Evolutionary conservation across 345 rosid genomes (phyloP).

Genomic region (Citrus hindsii): DNA sequence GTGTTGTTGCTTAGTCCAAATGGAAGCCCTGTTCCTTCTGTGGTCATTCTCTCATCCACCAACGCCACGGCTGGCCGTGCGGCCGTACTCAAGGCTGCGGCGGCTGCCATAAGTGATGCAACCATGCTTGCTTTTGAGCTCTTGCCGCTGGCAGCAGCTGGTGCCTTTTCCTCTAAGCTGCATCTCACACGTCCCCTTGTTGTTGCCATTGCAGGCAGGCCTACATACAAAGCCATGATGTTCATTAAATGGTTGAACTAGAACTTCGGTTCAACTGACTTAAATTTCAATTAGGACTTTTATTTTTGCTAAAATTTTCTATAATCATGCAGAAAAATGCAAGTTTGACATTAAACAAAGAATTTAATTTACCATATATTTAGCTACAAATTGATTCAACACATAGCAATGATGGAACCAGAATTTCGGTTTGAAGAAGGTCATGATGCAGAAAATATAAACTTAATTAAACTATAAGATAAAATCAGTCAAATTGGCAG

Average conservation of each 20-base stretch:
- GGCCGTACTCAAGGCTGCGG: constrained; percentile 20
- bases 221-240: constrained; percentile 20
- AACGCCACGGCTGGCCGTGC: constrained; percentile 49
- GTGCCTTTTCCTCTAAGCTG: constrained; percentile 24
- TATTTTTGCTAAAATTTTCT: too few species aligned
- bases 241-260: background rate
- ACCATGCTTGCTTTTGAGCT: constrained; percentile 13
- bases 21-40: constrained; percentile 67
- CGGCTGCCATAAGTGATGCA: constrained; percentile 35
- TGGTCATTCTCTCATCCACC: constrained; percentile 65
- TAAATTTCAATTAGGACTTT: background rate
- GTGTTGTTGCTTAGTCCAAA: constrained; percentile 73
- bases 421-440: too few species aligned
- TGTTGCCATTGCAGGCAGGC: constrained; percentile 33
- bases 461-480: too few species aligned
- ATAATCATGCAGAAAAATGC: background rate
- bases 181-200: constrained; percentile 40
- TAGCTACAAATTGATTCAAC: too few species aligned
- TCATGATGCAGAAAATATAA: too few species aligned
- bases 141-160: background rate
- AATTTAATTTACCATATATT: too few species aligned
- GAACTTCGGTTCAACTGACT: background rate
- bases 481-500: too few species aligned
- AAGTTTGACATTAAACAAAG: too few species aligned
- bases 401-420: too few species aligned